Percentiles rank a stretch among this genome's conserved stretches.
Evolutionary conservation across 768 basidiomycete species (phyloP).

Genomic region (Boletales sp.): DNA sequence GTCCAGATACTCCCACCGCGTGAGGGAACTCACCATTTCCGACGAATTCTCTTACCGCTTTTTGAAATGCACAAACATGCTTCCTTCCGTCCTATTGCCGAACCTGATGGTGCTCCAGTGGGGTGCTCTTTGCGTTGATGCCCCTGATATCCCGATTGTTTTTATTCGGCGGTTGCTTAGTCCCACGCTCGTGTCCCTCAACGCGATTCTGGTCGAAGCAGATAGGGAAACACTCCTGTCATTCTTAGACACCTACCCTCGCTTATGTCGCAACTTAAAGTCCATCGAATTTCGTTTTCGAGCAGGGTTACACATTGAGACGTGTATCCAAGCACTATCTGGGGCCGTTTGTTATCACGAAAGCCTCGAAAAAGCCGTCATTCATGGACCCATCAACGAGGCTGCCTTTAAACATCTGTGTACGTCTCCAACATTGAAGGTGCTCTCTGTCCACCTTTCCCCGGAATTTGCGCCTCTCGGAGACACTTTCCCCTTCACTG

Average conservation of each 20-base stretch:
- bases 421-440: constrained; percentile 6
- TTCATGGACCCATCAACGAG: not conserved
- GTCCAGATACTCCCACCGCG: constrained; percentile 3
- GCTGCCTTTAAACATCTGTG: constrained; percentile 4
- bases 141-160: not conserved
- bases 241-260: constrained; percentile 10
- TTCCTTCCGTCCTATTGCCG: constrained; percentile 4
- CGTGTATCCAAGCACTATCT: constrained; percentile 2
- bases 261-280: constrained; percentile 1
- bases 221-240: constrained; percentile 4
- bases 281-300: constrained; percentile 2
- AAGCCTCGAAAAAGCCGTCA: not conserved
- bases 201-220: not conserved
- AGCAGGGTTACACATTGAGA: not conserved
- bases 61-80: constrained; percentile 4
- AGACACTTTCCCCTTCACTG: not conserved
- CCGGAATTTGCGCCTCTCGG: not conserved
- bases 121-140: not conserved
- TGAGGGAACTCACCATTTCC: not conserved
- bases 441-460: not conserved
- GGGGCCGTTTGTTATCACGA: constrained; percentile 1
- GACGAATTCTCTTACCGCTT: not conserved
- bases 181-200: constrained; percentile 7
- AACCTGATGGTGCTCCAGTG: constrained; percentile 7
- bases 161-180: constrained; percentile 10